These are phyloP conservation scores for Neurospora sp. DNA, from an alignment of 495 filamentous ascomycete genomes.

Conservation along the genomic window DNA sequence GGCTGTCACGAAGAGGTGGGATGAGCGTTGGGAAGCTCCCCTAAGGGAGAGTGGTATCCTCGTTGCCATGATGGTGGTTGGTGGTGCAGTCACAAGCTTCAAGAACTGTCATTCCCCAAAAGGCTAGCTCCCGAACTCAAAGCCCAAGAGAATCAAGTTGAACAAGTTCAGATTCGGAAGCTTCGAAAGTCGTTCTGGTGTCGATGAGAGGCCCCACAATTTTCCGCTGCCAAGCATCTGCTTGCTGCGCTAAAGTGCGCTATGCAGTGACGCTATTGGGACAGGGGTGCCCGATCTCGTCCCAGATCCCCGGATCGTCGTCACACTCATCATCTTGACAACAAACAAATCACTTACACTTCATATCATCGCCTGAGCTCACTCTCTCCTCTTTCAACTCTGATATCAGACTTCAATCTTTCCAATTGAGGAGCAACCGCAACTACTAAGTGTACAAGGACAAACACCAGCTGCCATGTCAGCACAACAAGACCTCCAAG, in stretches of 20 bases:
- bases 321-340: background rate
- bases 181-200: background rate
- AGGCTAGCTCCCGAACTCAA: background rate
- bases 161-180: background rate
- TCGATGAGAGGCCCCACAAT: background rate
- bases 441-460: background rate
- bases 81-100: background rate
- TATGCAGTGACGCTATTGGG: background rate
- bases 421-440: too few relatives aligned
- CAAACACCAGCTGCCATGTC: constrained; percentile 26
- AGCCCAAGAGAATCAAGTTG: background rate
- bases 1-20: background rate
- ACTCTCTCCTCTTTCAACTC: background rate
- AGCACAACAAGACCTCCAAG: constrained; percentile 51
- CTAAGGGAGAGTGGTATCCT: constrained; percentile 1
- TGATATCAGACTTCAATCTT: background rate
- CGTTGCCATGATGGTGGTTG: constrained; percentile 7
- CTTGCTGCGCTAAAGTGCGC: background rate
- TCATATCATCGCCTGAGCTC: background rate
- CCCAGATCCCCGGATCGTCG: background rate
- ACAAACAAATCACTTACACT: background rate
- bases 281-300: constrained; percentile 3
- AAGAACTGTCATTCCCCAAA: background rate
- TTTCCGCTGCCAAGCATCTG: background rate
- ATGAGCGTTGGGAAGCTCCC: background rate